Conservation (phyloP, 208 protist genomes). For the Leishmania gerbilli region DNA sequence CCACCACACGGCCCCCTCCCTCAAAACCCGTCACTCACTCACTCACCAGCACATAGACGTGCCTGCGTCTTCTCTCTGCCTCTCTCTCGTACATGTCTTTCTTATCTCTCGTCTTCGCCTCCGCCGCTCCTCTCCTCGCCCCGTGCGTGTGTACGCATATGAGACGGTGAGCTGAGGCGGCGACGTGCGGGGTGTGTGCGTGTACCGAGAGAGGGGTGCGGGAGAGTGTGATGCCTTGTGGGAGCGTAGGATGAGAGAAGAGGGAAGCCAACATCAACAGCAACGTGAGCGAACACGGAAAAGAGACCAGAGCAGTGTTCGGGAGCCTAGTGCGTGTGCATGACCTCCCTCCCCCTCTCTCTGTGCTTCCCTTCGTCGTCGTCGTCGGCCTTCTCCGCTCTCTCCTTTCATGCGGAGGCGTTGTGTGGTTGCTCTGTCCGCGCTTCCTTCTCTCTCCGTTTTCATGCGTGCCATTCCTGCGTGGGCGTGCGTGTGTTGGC, state of each 20-base stretch:
- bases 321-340: constrained; percentile 18
- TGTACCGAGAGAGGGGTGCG: background rate
- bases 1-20: background rate
- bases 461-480: background rate
- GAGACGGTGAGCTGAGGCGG: background rate
- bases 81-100: background rate
- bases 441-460: background rate
- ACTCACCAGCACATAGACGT: background rate
- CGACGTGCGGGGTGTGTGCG: background rate
- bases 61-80: background rate
- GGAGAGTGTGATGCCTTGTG: background rate
- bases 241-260: background rate
- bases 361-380: background rate
- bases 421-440: background rate
- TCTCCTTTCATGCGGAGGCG: background rate
- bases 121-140: background rate
- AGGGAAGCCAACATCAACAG: background rate
- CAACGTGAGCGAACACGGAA: background rate
- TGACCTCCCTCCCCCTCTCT: constrained; percentile 1
- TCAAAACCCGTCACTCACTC: background rate
- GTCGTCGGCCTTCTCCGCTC: background rate
- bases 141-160: constrained; percentile 6
- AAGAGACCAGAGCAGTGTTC: background rate
- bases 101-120: background rate
- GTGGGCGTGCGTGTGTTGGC: background rate